Percentiles rank a stretch among this genome's conserved stretches.
Evolutionary conservation across 306 rosid genomes (phyloP).

Genomic region (Quercus alba): DNA sequence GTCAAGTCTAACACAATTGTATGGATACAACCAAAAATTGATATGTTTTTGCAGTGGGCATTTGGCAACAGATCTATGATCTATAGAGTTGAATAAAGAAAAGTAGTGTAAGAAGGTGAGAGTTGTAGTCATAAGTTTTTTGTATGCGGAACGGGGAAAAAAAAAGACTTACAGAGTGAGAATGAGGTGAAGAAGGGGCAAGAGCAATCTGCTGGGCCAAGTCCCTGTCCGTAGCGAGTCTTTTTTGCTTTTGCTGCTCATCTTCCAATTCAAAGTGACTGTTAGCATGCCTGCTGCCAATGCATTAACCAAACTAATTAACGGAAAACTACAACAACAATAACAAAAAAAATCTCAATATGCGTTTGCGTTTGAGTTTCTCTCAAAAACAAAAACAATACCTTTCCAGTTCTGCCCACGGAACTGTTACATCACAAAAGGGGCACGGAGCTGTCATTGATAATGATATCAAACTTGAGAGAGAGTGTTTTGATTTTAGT

Average conservation of each 20-base stretch:
- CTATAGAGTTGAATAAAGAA: too few relatives aligned
- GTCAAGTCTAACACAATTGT: too few relatives aligned
- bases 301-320: not conserved
- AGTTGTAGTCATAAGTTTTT: not conserved
- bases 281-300: conserved; percentile 70
- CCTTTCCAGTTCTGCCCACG: conserved; percentile 47
- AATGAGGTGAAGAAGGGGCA: conserved; percentile 26
- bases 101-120: not conserved
- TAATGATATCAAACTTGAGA: too few relatives aligned
- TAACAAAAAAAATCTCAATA: not conserved
- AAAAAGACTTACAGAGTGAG: not conserved
- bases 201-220: conserved; percentile 39
- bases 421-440: conserved; percentile 44
- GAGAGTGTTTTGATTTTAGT: too few relatives aligned
- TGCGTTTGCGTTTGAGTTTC: not conserved
- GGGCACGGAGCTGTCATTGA: conserved; percentile 35
- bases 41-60: too few relatives aligned
- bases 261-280: conserved; percentile 49
- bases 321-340: too few relatives aligned
- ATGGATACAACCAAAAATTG: too few relatives aligned
- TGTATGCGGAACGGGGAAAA: not conserved
- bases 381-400: not conserved
- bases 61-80: too few relatives aligned
- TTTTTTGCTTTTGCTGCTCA: conserved; percentile 7
- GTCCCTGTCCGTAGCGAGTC: conserved; percentile 32